These are phyloP conservation scores for Hypsizygus ulmarius DNA, from an alignment of 1,284 basidiomycete species.

Conservation along the genomic window DNA sequence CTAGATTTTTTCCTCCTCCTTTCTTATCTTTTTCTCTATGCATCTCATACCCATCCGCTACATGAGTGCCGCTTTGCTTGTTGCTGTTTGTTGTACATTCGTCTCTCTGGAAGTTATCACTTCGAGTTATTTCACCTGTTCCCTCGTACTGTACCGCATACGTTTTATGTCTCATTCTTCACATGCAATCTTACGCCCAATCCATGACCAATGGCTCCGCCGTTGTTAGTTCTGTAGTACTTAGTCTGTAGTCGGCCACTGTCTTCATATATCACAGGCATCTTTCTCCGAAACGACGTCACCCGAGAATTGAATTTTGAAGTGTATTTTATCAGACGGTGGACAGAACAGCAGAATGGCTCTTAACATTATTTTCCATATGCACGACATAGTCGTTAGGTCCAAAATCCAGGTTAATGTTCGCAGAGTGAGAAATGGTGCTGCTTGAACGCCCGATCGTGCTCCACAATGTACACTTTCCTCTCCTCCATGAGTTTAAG, in stretches of 20 bases:
- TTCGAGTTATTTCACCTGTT: slow-evolving; percentile 11
- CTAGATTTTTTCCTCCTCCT: slow-evolving; percentile 25
- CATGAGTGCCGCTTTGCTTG: slow-evolving; percentile 2
- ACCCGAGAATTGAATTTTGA: too few species aligned
- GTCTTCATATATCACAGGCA: slow-evolving; percentile 3
- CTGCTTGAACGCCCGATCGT: slow-evolving; percentile 4
- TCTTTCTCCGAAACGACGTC: slow-evolving; percentile 3
- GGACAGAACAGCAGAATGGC: too few species aligned
- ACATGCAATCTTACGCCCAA: not conserved
- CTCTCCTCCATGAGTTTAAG: slow-evolving; percentile 32
- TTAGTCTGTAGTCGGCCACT: slow-evolving; percentile 2
- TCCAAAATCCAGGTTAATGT: not conserved
- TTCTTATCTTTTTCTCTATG: slow-evolving; percentile 4
- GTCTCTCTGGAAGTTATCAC: slow-evolving; percentile 9
- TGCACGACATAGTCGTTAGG: too few species aligned
- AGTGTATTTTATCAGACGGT: too few species aligned
- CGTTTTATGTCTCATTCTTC: not conserved
- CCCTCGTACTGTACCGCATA: slow-evolving; percentile 11
- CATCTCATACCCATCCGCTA: not conserved
- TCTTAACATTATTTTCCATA: too few species aligned
- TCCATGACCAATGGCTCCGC: slow-evolving; percentile 3
- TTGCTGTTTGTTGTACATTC: slow-evolving; percentile 4
- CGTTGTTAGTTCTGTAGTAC: slow-evolving; percentile 10
- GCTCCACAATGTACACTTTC: slow-evolving; percentile 5
- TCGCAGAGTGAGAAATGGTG: slow-evolving; percentile 14